Base-by-base conservation (phyloP, 208 protist species). In the Trypanosomatidae sp. region DNA sequence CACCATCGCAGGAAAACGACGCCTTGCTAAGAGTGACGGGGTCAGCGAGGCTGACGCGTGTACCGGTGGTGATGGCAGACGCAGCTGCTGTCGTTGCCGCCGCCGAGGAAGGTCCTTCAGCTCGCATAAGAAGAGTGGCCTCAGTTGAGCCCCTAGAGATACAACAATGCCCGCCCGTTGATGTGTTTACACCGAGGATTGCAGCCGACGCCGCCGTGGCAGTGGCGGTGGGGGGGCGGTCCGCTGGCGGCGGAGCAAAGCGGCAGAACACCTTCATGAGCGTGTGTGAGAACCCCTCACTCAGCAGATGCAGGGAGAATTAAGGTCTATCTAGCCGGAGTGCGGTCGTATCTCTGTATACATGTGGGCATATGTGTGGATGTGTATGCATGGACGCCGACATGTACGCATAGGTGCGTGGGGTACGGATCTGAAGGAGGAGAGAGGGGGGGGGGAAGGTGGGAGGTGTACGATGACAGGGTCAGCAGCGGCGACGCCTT, bases 191-290 rank as follows among this genome's bases (percentile, higher is more conserved):
- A 28, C 22, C 50, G 50, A 22, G n/a, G 22, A n/a, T 10, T 22
- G n/a, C 66, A 39, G 58, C 36, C 17, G 36, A 39, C 36, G 46
- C 36, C 25, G 17, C 47, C 53, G 33, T 44, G 39, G n/a, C 47
- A 25, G 62, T 41, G 7, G 30, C 3, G 17, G 0, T 5, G 28
- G 50, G 17, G 30, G 25, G 8, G 3, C 12, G 59, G 15, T 30
- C 47, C 25, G 1, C 60, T 33, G 6, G 56, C 25, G 44, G 64
- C 28, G 41, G 56, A 39, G 88, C 80, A 62, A 92, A 92, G 22
- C 88, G 84, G 55, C 85, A 89, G 62, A 80, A 92, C 2, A 92
- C 88, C 50, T 82, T 82, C 88, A 92, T 92, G 19, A 4, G 41
- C 7, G 33, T 9, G 25, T 5, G 2, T 13, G 49, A 5, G 13